Evolutionary conservation across 1,284 basidiomycete genomes (phyloP).

Genomic region (Ganoderma sp.): DNA sequence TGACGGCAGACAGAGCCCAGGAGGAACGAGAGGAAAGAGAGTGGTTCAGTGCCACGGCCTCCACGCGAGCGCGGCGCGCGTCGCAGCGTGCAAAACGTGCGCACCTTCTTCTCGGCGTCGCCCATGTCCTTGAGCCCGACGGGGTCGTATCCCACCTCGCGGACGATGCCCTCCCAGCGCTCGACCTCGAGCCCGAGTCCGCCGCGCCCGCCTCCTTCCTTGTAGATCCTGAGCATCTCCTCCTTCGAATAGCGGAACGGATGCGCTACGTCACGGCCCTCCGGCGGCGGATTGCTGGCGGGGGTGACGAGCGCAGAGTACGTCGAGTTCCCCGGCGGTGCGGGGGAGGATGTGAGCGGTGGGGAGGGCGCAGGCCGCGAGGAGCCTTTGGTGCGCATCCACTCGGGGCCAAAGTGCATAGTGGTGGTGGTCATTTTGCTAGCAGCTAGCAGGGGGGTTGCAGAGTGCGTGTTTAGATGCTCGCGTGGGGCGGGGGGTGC

Average conservation of each 20-base stretch:
- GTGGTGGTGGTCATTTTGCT: conserved; percentile 71
- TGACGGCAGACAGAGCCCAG: not conserved
- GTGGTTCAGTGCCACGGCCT: conserved; percentile 19
- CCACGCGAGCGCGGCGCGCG: conserved; percentile 7
- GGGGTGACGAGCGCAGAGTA: conserved; percentile 82
- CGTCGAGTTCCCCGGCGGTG: conserved; percentile 63
- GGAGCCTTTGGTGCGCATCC: conserved; percentile 80
- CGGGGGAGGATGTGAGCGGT: conserved; percentile 50
- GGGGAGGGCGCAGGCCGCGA: conserved; percentile 64
- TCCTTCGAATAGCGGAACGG: conserved; percentile 90
- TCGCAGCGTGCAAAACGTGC: conserved; percentile 33
- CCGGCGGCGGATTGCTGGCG: conserved; percentile 53
- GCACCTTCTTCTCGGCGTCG: conserved; percentile 89
- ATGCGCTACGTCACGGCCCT: conserved; percentile 65
- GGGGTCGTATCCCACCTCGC: conserved; percentile 77
- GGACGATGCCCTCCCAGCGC: conserved; percentile 84
- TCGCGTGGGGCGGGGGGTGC: conserved; percentile 17
- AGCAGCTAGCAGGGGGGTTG: conserved; percentile 14
- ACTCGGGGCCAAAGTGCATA: conserved; percentile 88
- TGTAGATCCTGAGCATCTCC: conserved; percentile 84
- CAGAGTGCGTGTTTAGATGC: conserved; percentile 18
- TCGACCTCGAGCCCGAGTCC: conserved; percentile 85
- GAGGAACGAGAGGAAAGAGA: conserved; percentile 8
- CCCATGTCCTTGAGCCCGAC: conserved; percentile 77
- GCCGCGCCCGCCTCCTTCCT: conserved; percentile 75